phyloP scores from a whole-genome alignment of 345 rosid genomes.

The Trapa incisa region DNA sequence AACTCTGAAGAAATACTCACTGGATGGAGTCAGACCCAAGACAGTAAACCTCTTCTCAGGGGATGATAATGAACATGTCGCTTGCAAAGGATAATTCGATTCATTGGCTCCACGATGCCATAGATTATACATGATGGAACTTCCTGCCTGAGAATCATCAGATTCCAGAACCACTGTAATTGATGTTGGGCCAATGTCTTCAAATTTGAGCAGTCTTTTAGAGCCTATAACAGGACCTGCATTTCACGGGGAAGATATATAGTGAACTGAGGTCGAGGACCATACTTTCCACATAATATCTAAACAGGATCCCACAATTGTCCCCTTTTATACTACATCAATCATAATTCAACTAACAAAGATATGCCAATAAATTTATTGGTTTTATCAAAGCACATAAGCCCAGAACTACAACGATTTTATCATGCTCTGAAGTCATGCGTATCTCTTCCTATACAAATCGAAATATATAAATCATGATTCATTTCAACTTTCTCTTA shows the following conservation, averaged over 20 bases:
- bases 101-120: constrained; percentile 70
- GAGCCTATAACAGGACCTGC: constrained; percentile 23
- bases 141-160: constrained; percentile 25
- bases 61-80: constrained; percentile 51
- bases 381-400: too few relatives aligned
- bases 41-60: constrained; percentile 55
- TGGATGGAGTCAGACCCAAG: constrained; percentile 50
- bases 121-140: constrained; percentile 38
- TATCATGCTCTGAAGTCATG: too few relatives aligned
- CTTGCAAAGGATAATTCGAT: constrained; percentile 39
- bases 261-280: not conserved
- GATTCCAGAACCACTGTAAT: constrained; percentile 48
- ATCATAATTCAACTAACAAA: too few relatives aligned
- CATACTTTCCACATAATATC: too few relatives aligned
- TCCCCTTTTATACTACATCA: too few relatives aligned
- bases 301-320: too few relatives aligned
- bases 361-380: too few relatives aligned
- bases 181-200: constrained; percentile 53
- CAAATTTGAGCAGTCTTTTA: constrained; percentile 43
- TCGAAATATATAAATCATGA: too few relatives aligned
- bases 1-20: constrained; percentile 58
- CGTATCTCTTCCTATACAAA: too few relatives aligned
- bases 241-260: not conserved
- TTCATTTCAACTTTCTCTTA: too few relatives aligned
- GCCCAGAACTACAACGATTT: too few relatives aligned